Conservation (phyloP, 1,284 basidiomycete species). For the Apiotrichum laibachii region DNA sequence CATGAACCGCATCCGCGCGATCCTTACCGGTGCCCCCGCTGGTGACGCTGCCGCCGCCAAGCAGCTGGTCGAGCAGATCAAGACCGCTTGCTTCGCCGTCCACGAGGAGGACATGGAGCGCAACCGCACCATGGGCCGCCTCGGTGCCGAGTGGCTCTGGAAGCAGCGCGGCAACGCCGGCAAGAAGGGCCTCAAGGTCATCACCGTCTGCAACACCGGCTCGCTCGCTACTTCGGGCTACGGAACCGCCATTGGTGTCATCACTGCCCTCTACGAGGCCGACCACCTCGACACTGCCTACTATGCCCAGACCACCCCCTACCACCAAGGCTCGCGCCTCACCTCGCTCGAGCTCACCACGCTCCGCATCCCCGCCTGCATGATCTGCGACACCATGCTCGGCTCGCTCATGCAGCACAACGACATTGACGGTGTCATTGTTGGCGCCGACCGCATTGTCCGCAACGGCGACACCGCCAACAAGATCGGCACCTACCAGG, state of each 20-base stretch:
- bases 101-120: slow-evolving; percentile 79
- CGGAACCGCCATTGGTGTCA: slow-evolving; percentile 88
- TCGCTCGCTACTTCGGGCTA: slow-evolving; percentile 89
- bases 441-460: slow-evolving; percentile 82
- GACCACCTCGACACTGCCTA: slow-evolving; percentile 73
- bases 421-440: slow-evolving; percentile 78
- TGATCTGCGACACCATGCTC: slow-evolving; percentile 92
- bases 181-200: slow-evolving; percentile 63
- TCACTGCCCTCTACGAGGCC: slow-evolving; percentile 78
- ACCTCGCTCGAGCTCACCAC: slow-evolving; percentile 83
- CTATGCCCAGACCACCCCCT: slow-evolving; percentile 85
- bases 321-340: slow-evolving; percentile 74
- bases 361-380: slow-evolving; percentile 75
- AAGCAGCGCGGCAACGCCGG: slow-evolving; percentile 54
- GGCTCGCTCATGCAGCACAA: slow-evolving; percentile 85
- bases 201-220: slow-evolving; percentile 95
- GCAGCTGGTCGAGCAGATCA: slow-evolving; percentile 60
- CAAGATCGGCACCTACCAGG: slow-evolving; percentile 91
- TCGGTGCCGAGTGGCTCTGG: slow-evolving; percentile 79
- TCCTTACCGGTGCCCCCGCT: slow-evolving; percentile 41
- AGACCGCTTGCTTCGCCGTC: slow-evolving; percentile 58
- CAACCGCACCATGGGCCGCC: slow-evolving; percentile 74
- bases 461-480: slow-evolving; percentile 90
- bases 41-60: slow-evolving; percentile 44
- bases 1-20: slow-evolving; percentile 63